Percentiles rank a stretch among this genome's conserved stretches.
Conservation (phyloP, 495 filamentous ascomycete genomes). For the Choiromyces venosus region DNA sequence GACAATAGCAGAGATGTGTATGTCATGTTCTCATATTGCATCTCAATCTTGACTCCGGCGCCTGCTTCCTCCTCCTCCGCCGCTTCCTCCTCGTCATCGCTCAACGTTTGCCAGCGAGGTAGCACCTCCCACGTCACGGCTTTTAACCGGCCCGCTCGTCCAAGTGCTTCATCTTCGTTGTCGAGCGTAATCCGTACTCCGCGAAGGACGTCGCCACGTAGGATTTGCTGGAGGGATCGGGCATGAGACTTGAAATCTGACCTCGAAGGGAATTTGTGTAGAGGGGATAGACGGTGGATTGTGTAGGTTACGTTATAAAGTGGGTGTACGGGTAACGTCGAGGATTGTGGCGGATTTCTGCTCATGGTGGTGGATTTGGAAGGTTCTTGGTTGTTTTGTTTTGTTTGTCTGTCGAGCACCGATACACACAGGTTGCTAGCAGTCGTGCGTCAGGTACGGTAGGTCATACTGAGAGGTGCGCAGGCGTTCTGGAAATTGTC, state of each 20-base stretch:
- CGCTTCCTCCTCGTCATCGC: slow-evolving; percentile 30
- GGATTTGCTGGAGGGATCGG: slow-evolving; percentile 50
- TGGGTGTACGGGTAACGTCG: slow-evolving; percentile 33
- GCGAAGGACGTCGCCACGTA: slow-evolving; percentile 51
- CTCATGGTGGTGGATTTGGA: neutral
- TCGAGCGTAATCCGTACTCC: slow-evolving; percentile 44
- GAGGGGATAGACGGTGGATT: slow-evolving; percentile 53
- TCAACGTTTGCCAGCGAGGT: slow-evolving; percentile 18
- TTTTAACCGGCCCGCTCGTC: slow-evolving; percentile 49
- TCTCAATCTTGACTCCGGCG: slow-evolving; percentile 47
- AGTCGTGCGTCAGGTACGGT: neutral
- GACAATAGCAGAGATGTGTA: slow-evolving; percentile 43
- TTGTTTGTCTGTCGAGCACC: neutral
- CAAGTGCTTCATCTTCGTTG: slow-evolving; percentile 45
- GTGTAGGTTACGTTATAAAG: slow-evolving; percentile 56
- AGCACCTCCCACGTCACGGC: slow-evolving; percentile 49
- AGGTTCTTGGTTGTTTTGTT: neutral
- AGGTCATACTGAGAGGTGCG: neutral
- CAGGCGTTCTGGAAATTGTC: neutral
- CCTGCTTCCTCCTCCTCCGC: slow-evolving; percentile 28
- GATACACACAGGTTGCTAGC: neutral
- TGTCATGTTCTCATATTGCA: slow-evolving; percentile 51
- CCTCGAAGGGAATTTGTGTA: slow-evolving; percentile 48
- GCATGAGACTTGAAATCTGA: slow-evolving; percentile 48
- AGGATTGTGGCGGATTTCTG: slow-evolving; percentile 5